Evolutionary conservation across 208 protist genomes (phyloP).

Genomic region (Trichomonas gallinae): DNA sequence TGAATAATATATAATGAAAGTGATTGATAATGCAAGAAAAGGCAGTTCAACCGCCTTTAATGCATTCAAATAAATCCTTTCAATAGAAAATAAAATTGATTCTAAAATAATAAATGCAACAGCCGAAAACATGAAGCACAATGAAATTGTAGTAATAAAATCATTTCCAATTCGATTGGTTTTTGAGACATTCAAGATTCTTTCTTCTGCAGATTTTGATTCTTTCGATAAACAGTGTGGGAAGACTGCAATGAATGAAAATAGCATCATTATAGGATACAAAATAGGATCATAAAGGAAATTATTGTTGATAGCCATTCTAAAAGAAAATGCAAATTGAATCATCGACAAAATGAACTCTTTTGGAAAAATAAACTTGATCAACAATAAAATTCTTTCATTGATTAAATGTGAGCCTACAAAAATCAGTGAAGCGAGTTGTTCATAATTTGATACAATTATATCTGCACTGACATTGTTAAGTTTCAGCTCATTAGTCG

Average conservation of each 20-base stretch:
- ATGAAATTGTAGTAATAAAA: not conserved
- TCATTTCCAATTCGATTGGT: not conserved
- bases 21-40: not conserved
- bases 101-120: not conserved
- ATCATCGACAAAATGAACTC: not conserved
- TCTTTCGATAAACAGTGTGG: not conserved
- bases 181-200: not conserved
- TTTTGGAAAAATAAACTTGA: not conserved
- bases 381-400: not conserved
- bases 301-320: not conserved
- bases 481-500: not conserved
- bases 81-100: not conserved
- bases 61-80: not conserved
- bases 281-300: not conserved
- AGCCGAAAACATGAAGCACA: not conserved
- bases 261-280: not conserved
- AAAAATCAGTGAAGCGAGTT: not conserved
- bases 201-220: not conserved
- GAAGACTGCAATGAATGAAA: not conserved
- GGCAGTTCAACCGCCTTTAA: not conserved
- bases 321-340: not conserved
- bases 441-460: not conserved
- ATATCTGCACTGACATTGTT: not conserved
- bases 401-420: not conserved
- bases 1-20: not conserved